These are phyloP conservation scores for Ambrosiella cleistominuta DNA, from an alignment of 2,329 filamentous ascomycete species.

Conservation along the genomic window DNA sequence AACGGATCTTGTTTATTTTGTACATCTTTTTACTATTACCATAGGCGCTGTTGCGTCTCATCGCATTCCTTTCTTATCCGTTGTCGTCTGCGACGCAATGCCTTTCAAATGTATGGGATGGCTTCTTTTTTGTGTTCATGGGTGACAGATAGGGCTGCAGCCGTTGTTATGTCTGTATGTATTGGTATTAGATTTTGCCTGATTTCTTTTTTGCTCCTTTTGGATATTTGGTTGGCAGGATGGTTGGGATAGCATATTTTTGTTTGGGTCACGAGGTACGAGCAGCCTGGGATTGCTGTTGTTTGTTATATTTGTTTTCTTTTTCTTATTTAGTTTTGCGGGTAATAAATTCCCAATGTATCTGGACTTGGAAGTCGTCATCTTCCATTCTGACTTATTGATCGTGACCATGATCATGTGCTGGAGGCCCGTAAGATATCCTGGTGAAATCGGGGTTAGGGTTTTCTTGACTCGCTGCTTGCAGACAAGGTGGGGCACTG, in stretches of 20 bases:
- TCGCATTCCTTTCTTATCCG: neutral
- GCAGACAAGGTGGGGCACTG: too few relatives aligned
- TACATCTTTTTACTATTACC: conserved; percentile 3
- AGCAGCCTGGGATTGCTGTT: too few relatives aligned
- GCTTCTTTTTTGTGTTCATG: neutral
- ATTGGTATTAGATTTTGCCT: neutral
- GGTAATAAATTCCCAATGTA: neutral
- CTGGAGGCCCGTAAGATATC: too few relatives aligned
- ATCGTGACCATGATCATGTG: too few relatives aligned
- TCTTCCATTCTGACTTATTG: too few relatives aligned
- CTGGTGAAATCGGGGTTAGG: too few relatives aligned
- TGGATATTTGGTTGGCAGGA: neutral
- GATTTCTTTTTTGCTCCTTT: neutral
- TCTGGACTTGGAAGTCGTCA: too few relatives aligned
- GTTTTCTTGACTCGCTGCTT: too few relatives aligned
- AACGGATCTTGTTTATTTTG: conserved; percentile 6
- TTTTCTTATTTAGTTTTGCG: too few relatives aligned
- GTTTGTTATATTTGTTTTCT: too few relatives aligned
- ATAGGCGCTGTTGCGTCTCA: neutral
- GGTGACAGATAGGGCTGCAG: neutral
- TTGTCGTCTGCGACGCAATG: neutral
- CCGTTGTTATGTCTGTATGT: neutral
- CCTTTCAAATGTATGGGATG: neutral
- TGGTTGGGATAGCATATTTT: neutral
- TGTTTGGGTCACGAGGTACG: too few relatives aligned